Base-by-base conservation (phyloP, 768 basidiomycete species). In the Pisolithus microcarpus region DNA sequence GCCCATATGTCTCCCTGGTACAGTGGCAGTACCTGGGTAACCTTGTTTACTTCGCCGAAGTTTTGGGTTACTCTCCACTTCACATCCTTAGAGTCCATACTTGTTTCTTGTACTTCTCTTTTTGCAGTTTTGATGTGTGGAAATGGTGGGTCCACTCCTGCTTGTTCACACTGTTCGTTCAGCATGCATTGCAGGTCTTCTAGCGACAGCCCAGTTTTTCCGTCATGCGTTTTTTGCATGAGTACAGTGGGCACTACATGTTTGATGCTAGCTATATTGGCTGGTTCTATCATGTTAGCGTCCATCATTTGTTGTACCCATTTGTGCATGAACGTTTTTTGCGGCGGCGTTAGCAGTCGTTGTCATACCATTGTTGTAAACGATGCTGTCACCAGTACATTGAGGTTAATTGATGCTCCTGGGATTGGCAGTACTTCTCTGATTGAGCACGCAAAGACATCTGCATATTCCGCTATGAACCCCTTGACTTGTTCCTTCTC, bases 391-490 rank as follows among this genome's bases (percentile, higher is more conserved):
- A 10, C 18, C 1, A 50, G 50, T 8, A 54, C 6, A 15, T 50
- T 53, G 5, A 53, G 52, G 15, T 53, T 50, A 1, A 44, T 7
- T n/a, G 3, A 2, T 11, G 36, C 24, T 5, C 23, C 42, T 0
- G 34, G 43, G 0, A 75, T 65, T 1, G 56, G 53, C 0, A 39
- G 30, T 4, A 76, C 74, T 49, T 77, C 72, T 21, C 63, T 63
- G 9, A 76, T 50, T 0, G 69, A 61, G 3, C 75, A 57, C 1
- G 72, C 70, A 46, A 74, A 77, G 24, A 65, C 56, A 50, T 76
- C 72, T 0, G 73, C 70, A 47, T 62, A 72, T 39, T 66, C 48
- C 0, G 9, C 30, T 0, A 75, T 26, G 0, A 74, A 46, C 0
- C 37, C 50, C 0, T 37, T 19, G 0, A 74, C 69, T 3, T 15